Base-by-base conservation (phyloP, 768 basidiomycete species). In the Cystobasidium ongulense region DNA sequence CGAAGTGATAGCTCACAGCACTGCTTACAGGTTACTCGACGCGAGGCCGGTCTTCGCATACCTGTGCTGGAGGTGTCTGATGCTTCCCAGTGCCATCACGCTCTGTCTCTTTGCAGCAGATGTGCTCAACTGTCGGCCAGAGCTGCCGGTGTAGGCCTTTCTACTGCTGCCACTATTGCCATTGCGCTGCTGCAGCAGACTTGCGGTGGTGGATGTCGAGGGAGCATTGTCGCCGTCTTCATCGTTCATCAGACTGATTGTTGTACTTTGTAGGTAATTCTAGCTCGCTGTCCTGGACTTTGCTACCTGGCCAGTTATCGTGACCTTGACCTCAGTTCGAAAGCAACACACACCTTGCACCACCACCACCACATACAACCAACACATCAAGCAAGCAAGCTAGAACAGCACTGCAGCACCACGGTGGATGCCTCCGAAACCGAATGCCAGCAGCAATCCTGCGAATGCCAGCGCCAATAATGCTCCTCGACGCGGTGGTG, bases 11-110 rank as follows among this genome's bases (percentile, higher is more conserved):
- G 63, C 2, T 23, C 38, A 13, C 25, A 33, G 13, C 38, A 13
- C 25, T 10, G 13, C 63, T 64, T 27, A 35, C 33, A 15, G 31
- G 18, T 23, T 43, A 23, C 31, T 50, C 29, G 65, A 46, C 4
- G 65, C 65, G 3, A 67, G 27, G 38, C 65, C 65, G 4, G 27
- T 41, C 50, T 52, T 67, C n/a, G 65, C 65, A 50, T 46, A 67
- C 27, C 15, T 25, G 38, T 67, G 65, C 36, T 67, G 65, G 25
- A 73, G 46, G 21, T 52, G 31, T 38, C 54, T 25, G 36, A 61
- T 61, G 59, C 31, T 33, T 61, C 59, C 59, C 11, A 61, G 21
- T 15, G 59, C 59, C 59, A 61, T 61, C 7, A 61, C 59, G 23
- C 31, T 33, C 21, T 33, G 36, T n/a, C 59, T 33, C 36, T 61